These are phyloP conservation scores for Candida glucosophila DNA, from an alignment of 1,139 yeast species.

Conservation along the genomic window DNA sequence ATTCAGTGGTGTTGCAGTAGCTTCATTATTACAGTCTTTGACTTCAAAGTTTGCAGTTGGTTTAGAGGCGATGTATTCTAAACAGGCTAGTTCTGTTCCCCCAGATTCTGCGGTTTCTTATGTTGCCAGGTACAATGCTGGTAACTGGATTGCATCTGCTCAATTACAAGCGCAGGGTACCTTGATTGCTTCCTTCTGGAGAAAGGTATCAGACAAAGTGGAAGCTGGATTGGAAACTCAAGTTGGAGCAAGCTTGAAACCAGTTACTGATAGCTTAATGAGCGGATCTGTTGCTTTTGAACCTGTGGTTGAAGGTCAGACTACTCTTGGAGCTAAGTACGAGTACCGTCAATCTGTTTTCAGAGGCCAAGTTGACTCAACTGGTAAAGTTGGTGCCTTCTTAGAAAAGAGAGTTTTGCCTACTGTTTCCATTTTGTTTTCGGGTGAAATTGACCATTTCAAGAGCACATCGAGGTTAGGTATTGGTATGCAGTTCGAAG, in stretches of 20 bases:
- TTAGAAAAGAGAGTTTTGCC: constrained; percentile 92
- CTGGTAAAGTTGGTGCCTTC: constrained; percentile 85
- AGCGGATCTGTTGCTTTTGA: constrained; percentile 75
- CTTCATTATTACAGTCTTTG: constrained; percentile 81
- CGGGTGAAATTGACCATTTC: constrained; percentile 85
- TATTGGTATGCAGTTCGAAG: constrained; percentile 89
- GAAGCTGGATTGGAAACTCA: constrained; percentile 97
- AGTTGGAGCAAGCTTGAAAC: constrained; percentile 68
- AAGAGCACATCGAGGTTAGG: constrained; percentile 83
- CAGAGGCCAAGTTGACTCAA: constrained; percentile 90
- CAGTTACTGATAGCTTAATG: constrained; percentile 72
- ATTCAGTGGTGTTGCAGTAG: constrained; percentile 77
- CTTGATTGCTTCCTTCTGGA: constrained; percentile 84
- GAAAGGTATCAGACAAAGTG: constrained; percentile 82
- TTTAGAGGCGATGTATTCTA: constrained; percentile 84
- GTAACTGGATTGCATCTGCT: constrained; percentile 89
- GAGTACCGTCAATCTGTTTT: constrained; percentile 95
- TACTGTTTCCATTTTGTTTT: constrained; percentile 78
- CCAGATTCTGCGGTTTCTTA: constrained; percentile 91
- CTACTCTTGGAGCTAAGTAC: constrained; percentile 94
- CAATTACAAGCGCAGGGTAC: constrained; percentile 94
- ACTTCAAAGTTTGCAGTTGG: constrained; percentile 83
- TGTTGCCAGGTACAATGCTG: constrained; percentile 82
- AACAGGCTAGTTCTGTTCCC: constrained; percentile 65
- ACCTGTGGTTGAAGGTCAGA: constrained; percentile 82